These are phyloP conservation scores for Aphanomyces euteiches DNA, from an alignment of 352 stramenopile genomes.

Conservation along the genomic window DNA sequence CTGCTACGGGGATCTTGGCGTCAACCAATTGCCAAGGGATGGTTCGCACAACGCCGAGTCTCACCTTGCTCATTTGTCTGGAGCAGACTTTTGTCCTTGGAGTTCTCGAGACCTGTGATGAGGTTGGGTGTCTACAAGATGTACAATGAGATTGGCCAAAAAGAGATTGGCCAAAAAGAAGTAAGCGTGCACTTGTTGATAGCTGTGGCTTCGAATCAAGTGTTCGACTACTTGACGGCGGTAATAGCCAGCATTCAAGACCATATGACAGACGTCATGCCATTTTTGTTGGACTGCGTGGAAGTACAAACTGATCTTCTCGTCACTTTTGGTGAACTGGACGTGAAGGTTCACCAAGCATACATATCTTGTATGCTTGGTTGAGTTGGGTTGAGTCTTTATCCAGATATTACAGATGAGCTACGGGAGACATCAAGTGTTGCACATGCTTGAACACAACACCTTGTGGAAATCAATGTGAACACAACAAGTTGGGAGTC, in stretches of 20 bases:
- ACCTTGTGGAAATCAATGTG: no score
- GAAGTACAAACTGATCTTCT: constrained; percentile 62
- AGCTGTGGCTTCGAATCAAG: constrained; percentile 58
- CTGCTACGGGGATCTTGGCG: constrained; percentile 38
- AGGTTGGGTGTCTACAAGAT: constrained; percentile 52
- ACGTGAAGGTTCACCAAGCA: constrained; percentile 52
- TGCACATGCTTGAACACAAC: no score
- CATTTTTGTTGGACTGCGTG: constrained; percentile 64
- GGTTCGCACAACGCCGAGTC: constrained; percentile 43
- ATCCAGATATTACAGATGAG: no score
- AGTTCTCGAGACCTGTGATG: constrained; percentile 51
- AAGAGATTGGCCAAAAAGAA: no score
- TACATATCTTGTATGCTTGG: constrained; percentile 27
- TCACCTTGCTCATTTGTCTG: constrained; percentile 48
- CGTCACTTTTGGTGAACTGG: constrained; percentile 33
- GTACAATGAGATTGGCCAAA: no score
- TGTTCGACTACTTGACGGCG: constrained; percentile 72
- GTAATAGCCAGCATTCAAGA: constrained; percentile 66
- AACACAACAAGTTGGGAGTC: no score
- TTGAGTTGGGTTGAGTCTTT: constrained; percentile 48
- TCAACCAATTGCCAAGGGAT: constrained; percentile 71
- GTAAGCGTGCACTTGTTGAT: constrained; percentile 60
- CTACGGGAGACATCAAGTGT: no score
- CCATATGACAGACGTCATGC: constrained; percentile 71
- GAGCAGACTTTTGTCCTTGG: constrained; percentile 40